A percentile compares a stretch with the other conserved stretches of the same genome.
Conservation (phyloP, 2,329 filamentous ascomycete genomes). For the Aspergillus pseudoviridinutans region DNA sequence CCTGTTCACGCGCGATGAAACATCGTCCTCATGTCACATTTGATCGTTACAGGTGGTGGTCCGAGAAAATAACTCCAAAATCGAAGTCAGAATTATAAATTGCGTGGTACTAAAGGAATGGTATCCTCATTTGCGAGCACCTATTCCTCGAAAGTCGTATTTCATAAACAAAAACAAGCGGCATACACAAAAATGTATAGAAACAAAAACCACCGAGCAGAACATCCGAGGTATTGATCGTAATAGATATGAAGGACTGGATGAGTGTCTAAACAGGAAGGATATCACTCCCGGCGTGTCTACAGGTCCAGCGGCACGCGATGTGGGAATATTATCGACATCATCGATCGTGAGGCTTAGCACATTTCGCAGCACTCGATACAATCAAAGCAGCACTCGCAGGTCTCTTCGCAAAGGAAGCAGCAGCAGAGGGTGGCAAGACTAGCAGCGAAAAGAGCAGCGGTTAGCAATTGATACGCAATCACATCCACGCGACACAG, state of each 20-base stretch:
- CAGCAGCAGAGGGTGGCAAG: conserved; percentile 59
- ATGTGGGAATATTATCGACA: conserved; percentile 19
- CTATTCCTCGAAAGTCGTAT: neutral
- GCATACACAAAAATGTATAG: neutral
- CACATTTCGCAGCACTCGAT: conserved; percentile 49
- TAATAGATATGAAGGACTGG: neutral
- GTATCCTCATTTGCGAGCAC: neutral
- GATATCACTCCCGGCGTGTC: neutral
- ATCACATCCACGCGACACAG: neutral
- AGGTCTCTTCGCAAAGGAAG: conserved; percentile 61
- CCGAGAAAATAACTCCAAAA: neutral
- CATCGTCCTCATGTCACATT: neutral
- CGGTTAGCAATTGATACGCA: conserved; percentile 6
- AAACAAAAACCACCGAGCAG: neutral
- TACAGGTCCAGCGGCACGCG: conserved; percentile 17
- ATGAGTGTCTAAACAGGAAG: neutral
- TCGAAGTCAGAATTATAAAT: neutral
- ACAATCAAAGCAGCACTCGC: conserved; percentile 62
- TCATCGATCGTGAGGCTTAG: conserved; percentile 23
- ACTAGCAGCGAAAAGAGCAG: conserved; percentile 27
- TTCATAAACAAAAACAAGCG: neutral
- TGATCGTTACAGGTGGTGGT: too few relatives aligned
- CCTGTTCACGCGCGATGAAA: neutral
- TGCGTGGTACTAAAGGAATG: neutral
- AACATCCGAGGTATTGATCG: neutral